Conservation (phyloP, 1,139 yeast genomes). For the Sugiyamaella pinicola region DNA sequence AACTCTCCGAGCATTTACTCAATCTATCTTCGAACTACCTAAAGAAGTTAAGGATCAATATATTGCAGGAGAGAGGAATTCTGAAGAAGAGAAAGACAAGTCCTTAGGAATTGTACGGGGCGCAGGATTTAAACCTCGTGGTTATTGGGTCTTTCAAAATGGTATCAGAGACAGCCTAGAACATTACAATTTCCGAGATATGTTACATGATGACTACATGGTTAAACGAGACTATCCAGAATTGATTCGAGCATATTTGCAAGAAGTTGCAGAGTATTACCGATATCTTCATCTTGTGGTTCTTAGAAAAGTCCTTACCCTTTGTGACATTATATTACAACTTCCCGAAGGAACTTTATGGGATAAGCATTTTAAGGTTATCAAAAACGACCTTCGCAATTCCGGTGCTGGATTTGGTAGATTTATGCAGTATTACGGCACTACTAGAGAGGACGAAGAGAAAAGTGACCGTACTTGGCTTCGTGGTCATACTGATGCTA, state of each 20-base stretch:
- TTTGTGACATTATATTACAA: conserved; percentile 49
- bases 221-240: conserved; percentile 44
- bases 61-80: conserved; percentile 46
- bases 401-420: conserved; percentile 50
- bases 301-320: conserved; percentile 42
- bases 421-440: conserved; percentile 48
- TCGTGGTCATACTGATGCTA: conserved; percentile 55
- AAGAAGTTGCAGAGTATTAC: conserved; percentile 47
- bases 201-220: conserved; percentile 47
- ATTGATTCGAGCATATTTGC: conserved; percentile 43
- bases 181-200: conserved; percentile 36
- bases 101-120: conserved; percentile 53
- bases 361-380: conserved; percentile 42
- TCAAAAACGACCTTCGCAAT: conserved; percentile 36
- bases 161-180: conserved; percentile 27
- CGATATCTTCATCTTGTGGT: conserved; percentile 33
- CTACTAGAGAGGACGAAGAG: conserved; percentile 36
- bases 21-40: conserved; percentile 47
- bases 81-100: conserved; percentile 44
- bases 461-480: conserved; percentile 48
- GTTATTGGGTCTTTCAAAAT: conserved; percentile 40
- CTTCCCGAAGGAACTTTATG: conserved; percentile 49
- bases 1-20: conserved; percentile 45
- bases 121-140: conserved; percentile 52
- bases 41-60: conserved; percentile 48